Conservation (phyloP, 179 eudicot genomes). For the Carnegiea gigantea region DNA sequence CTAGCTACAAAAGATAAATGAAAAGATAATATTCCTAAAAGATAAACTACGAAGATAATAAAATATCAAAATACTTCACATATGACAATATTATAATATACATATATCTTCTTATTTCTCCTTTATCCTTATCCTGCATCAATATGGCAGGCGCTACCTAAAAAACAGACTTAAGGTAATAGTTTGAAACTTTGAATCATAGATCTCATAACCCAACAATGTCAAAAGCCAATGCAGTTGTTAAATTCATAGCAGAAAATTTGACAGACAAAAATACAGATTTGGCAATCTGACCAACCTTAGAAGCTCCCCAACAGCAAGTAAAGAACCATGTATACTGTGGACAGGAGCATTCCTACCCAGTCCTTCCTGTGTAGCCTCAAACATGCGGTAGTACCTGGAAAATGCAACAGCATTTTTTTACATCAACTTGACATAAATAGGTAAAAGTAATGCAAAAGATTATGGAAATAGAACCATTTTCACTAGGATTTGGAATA, state of each 20-base stretch:
- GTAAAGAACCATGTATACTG: slow-evolving; percentile 97
- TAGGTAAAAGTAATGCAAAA: background rate
- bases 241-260: background rate
- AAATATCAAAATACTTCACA: too few species aligned
- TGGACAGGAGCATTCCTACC: slow-evolving; percentile 92
- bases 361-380: slow-evolving; percentile 96
- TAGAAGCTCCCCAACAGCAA: slow-evolving; percentile 94
- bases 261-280: background rate
- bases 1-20: too few species aligned
- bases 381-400: slow-evolving; percentile 99
- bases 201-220: background rate
- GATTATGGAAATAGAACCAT: background rate
- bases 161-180: background rate
- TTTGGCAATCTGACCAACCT: slow-evolving; percentile 52
- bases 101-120: too few species aligned
- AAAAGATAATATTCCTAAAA: too few species aligned
- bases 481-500: background rate
- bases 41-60: too few species aligned
- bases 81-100: too few species aligned
- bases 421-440: background rate
- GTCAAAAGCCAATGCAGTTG: background rate
- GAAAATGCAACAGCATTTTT: slow-evolving; percentile 5
- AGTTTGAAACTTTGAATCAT: background rate
- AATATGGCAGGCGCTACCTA: background rate
- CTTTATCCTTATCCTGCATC: too few species aligned